Base-by-base conservation (phyloP, 768 basidiomycete species). In the Boletales sp. region DNA sequence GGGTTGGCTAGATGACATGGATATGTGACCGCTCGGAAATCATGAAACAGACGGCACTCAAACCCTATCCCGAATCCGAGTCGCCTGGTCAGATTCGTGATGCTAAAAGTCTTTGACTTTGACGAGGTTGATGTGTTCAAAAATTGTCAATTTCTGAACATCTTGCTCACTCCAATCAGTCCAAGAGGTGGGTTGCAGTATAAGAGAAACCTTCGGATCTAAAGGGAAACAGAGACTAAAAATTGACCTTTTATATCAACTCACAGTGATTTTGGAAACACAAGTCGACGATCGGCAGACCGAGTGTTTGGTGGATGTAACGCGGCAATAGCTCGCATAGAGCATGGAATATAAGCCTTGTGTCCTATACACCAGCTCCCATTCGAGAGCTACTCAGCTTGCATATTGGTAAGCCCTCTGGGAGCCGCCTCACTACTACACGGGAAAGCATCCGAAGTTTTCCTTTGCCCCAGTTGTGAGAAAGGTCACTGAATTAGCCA, bases 401-500 rank as follows among this genome's bases (percentile, higher is more conserved):
- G 38, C 18, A 19, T 41, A 48, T 41, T 41, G 48, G 56, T 60
- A 54, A 57, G 51, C 54, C 50, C 30, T 34, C 53, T 49, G 49
- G 42, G 53, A 53, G 40, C 28, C 32, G 44, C 37, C 10, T 50
- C 32, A 32, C 25, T 28, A 7, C 37, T 44, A 36, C 21, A 48
- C 9, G 11, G 56, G 46, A 46, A 53, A 58, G 41, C 53, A 41
- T 43, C 58, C 57, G 51, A 43, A 38, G 46, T 36, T 54, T 58
- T 53, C 34, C 46, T 44, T 41, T 36, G 31, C 18, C 48, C 45
- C 38, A 18, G 28, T 21, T 54, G 62, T 67, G 61, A 51, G 61
- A 68, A 62, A 61, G 30, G 21, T 38, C 44, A 37, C 59, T 41
- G 41, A 44, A 55, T 43, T 57, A 47, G 56, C 49, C 28, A 18